Conservation (phyloP, 139 green algal species). For the Chara braunii region DNA sequence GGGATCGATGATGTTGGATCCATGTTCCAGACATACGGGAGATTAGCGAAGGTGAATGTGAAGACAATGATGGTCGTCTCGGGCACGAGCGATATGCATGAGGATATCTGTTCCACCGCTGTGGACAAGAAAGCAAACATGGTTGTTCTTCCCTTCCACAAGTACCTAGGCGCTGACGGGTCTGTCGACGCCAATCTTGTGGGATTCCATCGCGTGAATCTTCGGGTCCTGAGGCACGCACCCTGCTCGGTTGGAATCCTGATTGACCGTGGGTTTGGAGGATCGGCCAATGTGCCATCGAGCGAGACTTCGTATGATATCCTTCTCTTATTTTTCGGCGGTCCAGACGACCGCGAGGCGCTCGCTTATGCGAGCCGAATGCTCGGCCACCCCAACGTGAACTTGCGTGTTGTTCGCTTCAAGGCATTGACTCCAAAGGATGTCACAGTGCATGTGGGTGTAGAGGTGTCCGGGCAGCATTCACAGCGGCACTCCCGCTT, state of each 20-base stretch:
- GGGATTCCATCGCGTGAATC: slow-evolving; percentile 29
- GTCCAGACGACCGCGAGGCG: slow-evolving; percentile 35
- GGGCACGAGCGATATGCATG: slow-evolving; percentile 32
- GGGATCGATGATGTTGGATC: too few species aligned
- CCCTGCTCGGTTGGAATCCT: slow-evolving; percentile 37
- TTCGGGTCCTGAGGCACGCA: slow-evolving; percentile 8
- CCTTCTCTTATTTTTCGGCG: slow-evolving; percentile 36
- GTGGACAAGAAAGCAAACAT: slow-evolving; percentile 26
- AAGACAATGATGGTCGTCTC: slow-evolving; percentile 30
- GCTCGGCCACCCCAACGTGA: slow-evolving; percentile 26
- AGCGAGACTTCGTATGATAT: slow-evolving; percentile 3
- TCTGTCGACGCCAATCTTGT: slow-evolving; percentile 3
- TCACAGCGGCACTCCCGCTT: background rate
- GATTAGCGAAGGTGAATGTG: slow-evolving; percentile 26
- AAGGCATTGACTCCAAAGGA: background rate
- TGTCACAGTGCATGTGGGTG: slow-evolving; percentile 4
- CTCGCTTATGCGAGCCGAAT: slow-evolving; percentile 26
- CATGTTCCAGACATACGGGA: slow-evolving; percentile 32
- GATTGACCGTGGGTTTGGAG: slow-evolving; percentile 29
- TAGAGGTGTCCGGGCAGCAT: slow-evolving; percentile 4
- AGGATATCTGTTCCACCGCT: slow-evolving; percentile 35
- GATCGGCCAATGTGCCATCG: slow-evolving; percentile 1
- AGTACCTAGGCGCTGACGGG: slow-evolving; percentile 10
- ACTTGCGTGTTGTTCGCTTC: slow-evolving; percentile 25
- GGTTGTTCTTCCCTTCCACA: slow-evolving; percentile 36